Evolutionary conservation across 208 protist genomes (phyloP), one percentile per base, ranked within the genome.

Genomic region (Wallacemonas sp.): DNA sequence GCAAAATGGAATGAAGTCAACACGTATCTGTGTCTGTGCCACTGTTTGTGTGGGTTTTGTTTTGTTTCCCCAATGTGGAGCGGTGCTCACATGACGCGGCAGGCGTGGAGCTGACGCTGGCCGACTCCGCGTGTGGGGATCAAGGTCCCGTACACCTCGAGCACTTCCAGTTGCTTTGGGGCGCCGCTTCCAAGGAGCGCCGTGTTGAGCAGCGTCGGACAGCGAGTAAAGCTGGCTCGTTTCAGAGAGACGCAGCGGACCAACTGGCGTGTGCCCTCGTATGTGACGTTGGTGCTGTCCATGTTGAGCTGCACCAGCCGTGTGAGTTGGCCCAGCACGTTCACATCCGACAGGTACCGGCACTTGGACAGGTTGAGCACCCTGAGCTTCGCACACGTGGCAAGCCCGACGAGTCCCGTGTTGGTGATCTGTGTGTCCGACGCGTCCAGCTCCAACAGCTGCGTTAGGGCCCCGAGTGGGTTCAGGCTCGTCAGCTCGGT

Each of bases 101-200:
- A 94, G n/a, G 85, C 77, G 52, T 74, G 71, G 57, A 84, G 76
- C 54, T 70, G 63, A 4, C 72, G 78, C 58, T 87, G 74, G 6
- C 83, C 77, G 2, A 74, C 74, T 29, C 83, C 74, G 4, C 85
- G 68, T 3, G 68, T 80, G 12, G 83, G 78, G 23, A 94, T 78
- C 1, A 83, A 83, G 2, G 88, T 94, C 6, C 88, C 88, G 61
- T 94, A 94, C 19, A 90, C 77, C 58, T 94, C 88, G 23, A 94
- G 74, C 32, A 80, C 68, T 55, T 87, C 80, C 9, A 94, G 74
- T 44, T 82, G 77, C 32, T 69, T 70, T 61, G 81, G 67, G 17
- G 65, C 61, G 3, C 30, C 33, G 19, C 41, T 78, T 14, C 63
- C 69, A 30, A 92, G 72, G 19, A 81, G 72, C 14, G 70, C 70